Evolutionary conservation across 73 alveolate genomes (phyloP).

Genomic region (Stentor roeselii): DNA sequence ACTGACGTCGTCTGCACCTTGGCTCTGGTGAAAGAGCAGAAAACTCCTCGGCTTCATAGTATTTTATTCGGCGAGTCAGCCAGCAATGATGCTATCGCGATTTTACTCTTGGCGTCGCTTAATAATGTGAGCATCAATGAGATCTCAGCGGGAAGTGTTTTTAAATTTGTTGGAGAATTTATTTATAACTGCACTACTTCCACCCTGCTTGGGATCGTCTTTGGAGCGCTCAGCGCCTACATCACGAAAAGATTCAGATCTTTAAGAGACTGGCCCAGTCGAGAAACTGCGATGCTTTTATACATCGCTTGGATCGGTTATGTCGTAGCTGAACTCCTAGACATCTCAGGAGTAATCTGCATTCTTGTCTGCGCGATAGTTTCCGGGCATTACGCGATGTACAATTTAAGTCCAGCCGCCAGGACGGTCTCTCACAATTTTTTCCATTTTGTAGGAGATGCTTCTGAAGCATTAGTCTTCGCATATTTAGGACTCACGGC

Average conservation of each 20-base stretch:
- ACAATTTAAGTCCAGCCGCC: slow-evolving; percentile 81
- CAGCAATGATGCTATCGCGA: slow-evolving; percentile 96
- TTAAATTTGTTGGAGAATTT: background rate
- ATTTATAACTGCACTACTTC: slow-evolving; percentile 25
- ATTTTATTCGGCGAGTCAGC: slow-evolving; percentile 97
- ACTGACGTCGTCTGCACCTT: slow-evolving; percentile 96
- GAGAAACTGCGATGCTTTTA: slow-evolving; percentile 84
- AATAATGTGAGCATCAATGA: slow-evolving; percentile 52
- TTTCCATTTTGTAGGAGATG: slow-evolving; percentile 85
- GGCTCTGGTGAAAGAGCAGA: slow-evolving; percentile 82
- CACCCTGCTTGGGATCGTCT: slow-evolving; percentile 52
- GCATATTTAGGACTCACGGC: slow-evolving; percentile 91
- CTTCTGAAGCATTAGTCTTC: slow-evolving; percentile 97
- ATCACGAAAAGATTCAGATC: slow-evolving; percentile 52
- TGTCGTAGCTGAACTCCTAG: slow-evolving; percentile 79
- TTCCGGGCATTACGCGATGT: slow-evolving; percentile 88
- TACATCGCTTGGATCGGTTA: slow-evolving; percentile 86
- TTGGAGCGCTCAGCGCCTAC: slow-evolving; percentile 55
- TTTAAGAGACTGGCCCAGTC: slow-evolving; percentile 59
- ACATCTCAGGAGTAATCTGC: slow-evolving; percentile 90
- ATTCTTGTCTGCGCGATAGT: slow-evolving; percentile 88
- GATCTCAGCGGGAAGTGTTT: background rate
- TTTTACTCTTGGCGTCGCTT: slow-evolving; percentile 67
- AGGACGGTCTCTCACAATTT: slow-evolving; percentile 82
- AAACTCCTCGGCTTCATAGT: slow-evolving; percentile 80